Evolutionary conservation across 2,329 filamentous ascomycete genomes (phyloP).

Genomic region (Didymella segeticola): DNA sequence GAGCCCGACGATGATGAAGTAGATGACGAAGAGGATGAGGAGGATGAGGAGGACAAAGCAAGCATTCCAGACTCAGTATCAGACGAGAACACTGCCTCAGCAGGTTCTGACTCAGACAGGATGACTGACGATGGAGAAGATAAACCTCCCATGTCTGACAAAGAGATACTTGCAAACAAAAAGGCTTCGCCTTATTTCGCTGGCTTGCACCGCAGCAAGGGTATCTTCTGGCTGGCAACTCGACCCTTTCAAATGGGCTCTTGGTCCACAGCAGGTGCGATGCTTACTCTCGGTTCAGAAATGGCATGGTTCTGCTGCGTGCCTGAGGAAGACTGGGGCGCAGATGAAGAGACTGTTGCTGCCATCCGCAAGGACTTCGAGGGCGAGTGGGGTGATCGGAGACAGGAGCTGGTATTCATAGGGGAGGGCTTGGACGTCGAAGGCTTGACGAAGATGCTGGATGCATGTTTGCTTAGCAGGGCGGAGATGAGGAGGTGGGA

Average conservation of each 20-base stretch:
- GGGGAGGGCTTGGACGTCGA: constrained; percentile 67
- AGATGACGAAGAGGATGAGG: constrained; percentile 34
- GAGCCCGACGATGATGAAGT: constrained; percentile 44
- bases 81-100: constrained; percentile 21
- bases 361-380: constrained; percentile 60
- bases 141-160: constrained; percentile 36
- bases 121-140: constrained; percentile 45
- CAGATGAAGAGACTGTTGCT: constrained; percentile 55
- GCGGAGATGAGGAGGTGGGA: constrained; percentile 58
- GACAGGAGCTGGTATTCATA: constrained; percentile 77
- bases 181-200: constrained; percentile 60
- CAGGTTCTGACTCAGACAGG: constrained; percentile 25
- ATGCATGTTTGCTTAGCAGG: constrained; percentile 68
- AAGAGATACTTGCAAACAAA: constrained; percentile 62
- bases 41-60: constrained; percentile 5
- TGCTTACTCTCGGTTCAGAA: constrained; percentile 66
- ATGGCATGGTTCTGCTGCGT: constrained; percentile 67
- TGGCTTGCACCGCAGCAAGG: constrained; percentile 68
- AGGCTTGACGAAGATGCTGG: constrained; percentile 61
- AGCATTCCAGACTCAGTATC: constrained; percentile 24
- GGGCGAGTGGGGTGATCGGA: constrained; percentile 68
- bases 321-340: constrained; percentile 59
- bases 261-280: constrained; percentile 70
- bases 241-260: constrained; percentile 63
- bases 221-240: constrained; percentile 66